Evolutionary conservation across 768 basidiomycete species (phyloP), one percentile per base, ranked within the genome.

Genomic region (Candolleomyces aberdarensis): DNA sequence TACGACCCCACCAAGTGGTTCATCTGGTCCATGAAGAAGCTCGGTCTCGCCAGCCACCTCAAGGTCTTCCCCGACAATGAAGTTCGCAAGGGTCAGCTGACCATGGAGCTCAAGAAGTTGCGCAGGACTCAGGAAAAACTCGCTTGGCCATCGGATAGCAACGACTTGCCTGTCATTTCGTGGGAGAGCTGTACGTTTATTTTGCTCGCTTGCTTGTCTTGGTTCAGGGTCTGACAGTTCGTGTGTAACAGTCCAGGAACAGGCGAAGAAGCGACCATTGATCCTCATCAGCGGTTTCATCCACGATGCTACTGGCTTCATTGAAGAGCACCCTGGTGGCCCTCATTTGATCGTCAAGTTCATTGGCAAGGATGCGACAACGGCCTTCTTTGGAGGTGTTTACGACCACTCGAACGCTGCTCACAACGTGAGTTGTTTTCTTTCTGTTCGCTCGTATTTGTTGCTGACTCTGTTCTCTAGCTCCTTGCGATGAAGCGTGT

Each of bases 1-100:
- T 94, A 94, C 69, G 92, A 94, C 70, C 93, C 92, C 10, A 94
- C 92, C 40, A 94, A 94, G 73, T 95, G 93, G 93, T 91, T 93
- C 78, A 95, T 94, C 76, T 82, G 79, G 77, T 74, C 75, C 11
- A 82, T 81, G 75, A 70, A 83, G 59, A 64, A 76, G 62, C 19
- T 92, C 50, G 89, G 91, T 29, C 80, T 89, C 49, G 88, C 89
- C 20, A 82, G 82, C 48, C 87, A 90, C 71, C 80, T 92, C 63
- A 89, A 89, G 79, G 72, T 78, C 49, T 83, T 83, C 76, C 80
- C 82, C 32, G 80, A 81, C 53, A 84, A 84, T 64, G 83, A 84
- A 73, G 78, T 84, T 41, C 75, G 86, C 83, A 98, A 97, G 76
- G 95, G 95, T 39, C 88, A 94, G 70, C 83, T 96, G 49, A 96